These are phyloP conservation scores for Erythrobasidium yunnanense DNA, from an alignment of 768 basidiomycete species.

Conservation along the genomic window DNA sequence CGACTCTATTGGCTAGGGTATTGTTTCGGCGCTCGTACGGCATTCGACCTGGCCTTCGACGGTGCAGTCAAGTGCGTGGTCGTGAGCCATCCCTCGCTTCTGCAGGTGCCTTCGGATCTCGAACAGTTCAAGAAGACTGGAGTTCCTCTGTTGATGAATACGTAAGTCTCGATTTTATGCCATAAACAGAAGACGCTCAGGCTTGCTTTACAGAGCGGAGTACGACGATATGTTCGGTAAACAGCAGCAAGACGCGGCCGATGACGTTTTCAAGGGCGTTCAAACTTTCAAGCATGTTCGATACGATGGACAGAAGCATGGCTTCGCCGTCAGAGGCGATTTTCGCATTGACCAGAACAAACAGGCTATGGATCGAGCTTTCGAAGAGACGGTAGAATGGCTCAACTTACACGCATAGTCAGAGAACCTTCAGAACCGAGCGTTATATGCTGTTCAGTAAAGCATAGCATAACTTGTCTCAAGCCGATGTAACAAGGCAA, in stretches of 20 bases:
- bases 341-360: not conserved
- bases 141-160: not conserved
- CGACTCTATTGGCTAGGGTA: not conserved
- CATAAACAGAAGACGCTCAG: too few species aligned
- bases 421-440: too few species aligned
- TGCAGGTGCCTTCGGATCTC: not conserved
- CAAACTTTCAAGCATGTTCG: not conserved
- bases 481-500: too few species aligned
- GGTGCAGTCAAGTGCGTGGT: not conserved
- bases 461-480: too few species aligned
- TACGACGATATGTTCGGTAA: not conserved
- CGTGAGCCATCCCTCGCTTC: conserved; percentile 4
- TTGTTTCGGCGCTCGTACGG: not conserved
- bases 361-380: conserved; percentile 3
- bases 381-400: conserved; percentile 13
- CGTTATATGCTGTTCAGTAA: too few species aligned
- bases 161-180: too few species aligned
- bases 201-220: too few species aligned
- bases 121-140: not conserved
- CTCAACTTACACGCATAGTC: too few species aligned
- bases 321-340: conserved; percentile 13
- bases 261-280: not conserved
- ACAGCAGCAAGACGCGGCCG: not conserved
- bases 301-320: conserved; percentile 7
- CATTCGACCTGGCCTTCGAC: not conserved